Percentiles rank a stretch among this genome's conserved stretches.
Conservation (phyloP, 352 stramenopile species). For the Phytopythium kandeliae region DNA sequence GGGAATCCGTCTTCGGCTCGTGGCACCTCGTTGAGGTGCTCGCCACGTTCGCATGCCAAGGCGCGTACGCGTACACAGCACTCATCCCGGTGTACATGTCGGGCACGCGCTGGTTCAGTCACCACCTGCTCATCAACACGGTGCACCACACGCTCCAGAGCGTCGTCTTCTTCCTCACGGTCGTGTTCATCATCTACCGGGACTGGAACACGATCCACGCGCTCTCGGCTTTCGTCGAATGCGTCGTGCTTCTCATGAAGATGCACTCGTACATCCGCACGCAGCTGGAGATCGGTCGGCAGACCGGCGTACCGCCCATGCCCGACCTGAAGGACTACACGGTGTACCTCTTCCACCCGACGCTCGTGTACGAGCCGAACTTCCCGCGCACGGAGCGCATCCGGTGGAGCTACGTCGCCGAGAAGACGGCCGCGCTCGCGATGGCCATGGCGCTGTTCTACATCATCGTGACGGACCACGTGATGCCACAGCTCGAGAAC, state of each 20-base stretch:
- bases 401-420: constrained; percentile 77
- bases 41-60: constrained; percentile 56
- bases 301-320: constrained; percentile 14
- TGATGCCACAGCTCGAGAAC: constrained; percentile 79
- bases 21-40: constrained; percentile 66
- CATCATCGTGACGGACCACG: constrained; percentile 89
- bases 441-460: constrained; percentile 81
- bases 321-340: constrained; percentile 53
- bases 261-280: constrained; percentile 83
- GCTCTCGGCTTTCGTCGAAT: constrained; percentile 71
- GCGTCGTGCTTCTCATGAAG: constrained; percentile 74
- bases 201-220: constrained; percentile 75
- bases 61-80: constrained; percentile 66
- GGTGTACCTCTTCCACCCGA: constrained; percentile 79
- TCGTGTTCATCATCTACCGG: constrained; percentile 56
- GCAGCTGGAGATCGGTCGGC: constrained; percentile 52
- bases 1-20: constrained; percentile 70
- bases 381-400: constrained; percentile 85
- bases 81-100: constrained; percentile 71
- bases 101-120: constrained; percentile 24
- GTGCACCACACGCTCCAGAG: constrained; percentile 68
- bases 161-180: constrained; percentile 66
- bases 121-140: constrained; percentile 51
- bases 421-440: constrained; percentile 75
- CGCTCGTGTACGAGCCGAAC: constrained; percentile 93